A percentile compares a stretch with the other conserved stretches of the same genome.
phyloP scores from a whole-genome alignment of 73 alveolate genomes.

The Paramecium tetraurelia region DNA sequence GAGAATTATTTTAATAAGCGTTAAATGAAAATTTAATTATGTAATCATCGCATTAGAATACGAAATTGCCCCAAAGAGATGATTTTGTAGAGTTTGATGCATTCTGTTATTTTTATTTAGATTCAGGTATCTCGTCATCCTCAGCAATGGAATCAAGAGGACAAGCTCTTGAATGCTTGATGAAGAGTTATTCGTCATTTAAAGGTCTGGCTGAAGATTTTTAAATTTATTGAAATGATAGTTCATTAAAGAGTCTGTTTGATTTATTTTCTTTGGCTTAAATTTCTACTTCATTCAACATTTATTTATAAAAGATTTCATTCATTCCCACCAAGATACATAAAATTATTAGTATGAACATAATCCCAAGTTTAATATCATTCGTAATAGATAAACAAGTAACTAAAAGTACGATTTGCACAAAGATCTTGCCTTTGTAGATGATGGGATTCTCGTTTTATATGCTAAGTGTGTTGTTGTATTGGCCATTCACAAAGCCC shows the following conservation, averaged over 20 bases:
- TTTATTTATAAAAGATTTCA: background rate
- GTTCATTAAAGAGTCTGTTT: background rate
- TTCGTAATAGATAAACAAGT: background rate
- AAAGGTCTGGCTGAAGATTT: background rate
- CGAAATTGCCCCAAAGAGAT: background rate
- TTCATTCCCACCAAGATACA: background rate
- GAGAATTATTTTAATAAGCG: background rate
- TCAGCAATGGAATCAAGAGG: background rate
- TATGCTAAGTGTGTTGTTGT: background rate
- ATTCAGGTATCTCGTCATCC: background rate
- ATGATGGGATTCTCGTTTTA: background rate
- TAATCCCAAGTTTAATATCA: background rate
- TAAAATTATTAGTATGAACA: background rate
- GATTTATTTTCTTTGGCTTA: background rate
- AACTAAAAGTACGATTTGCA: background rate
- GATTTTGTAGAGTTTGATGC: background rate
- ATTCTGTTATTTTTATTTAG: background rate
- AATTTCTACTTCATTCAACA: background rate
- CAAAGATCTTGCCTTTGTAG: background rate
- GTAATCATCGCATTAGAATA: background rate
- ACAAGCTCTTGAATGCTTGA: background rate
- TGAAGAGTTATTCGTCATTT: background rate
- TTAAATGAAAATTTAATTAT: background rate
- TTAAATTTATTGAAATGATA: background rate
- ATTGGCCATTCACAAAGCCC: background rate